Evolutionary conservation across 768 basidiomycete genomes (phyloP), one percentile per base, ranked within the genome.

Genomic region (Russula compacta): DNA sequence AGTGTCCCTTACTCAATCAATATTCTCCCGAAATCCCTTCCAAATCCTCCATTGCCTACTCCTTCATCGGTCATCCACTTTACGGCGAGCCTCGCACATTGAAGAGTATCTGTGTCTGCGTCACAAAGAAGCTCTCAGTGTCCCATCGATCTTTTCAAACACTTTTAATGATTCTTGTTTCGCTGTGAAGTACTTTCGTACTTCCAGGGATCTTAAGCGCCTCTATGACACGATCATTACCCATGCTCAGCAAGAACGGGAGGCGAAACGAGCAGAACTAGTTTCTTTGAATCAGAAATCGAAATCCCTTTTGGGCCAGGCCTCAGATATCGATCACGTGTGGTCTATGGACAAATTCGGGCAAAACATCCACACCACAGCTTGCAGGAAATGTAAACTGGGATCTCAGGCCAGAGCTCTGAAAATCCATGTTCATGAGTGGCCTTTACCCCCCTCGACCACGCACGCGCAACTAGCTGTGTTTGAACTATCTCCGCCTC

Each of bases 11-110:
- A 9, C 67, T 83, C 3, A 47, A 43, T 0, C 68, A 75, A 2
- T 82, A 79, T 59, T 76, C 78, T 7, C 79, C 81, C 0, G 79
- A 78, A 60, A 67, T 82, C 0, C 72, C 77, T 1, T 38, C 59
- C 2, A 55, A 4, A 64, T 80, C 17, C 65, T 81, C 15, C 71
- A 78, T 35, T 63, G 72, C 0, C 71, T 83, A n/a, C 67, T 83
- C 8, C 70, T 83, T 6, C 71, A 67, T n/a, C 71, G 70, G 59
- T 54, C 67, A 5, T 21, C 33, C 21, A 32, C 42, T 24, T 17
- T 51, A 17, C 6, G 32, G 17, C 47, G 55, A 32, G 55, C 56
- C 5, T 36, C 21, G 12, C 35, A 2, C 6, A 51, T 58, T 35
- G 48, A 62, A 58, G 19, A 51, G 14, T 53, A 62, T 43, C 17